Evolutionary conservation across 2,329 filamentous ascomycete species (phyloP).

Genomic region (Diaporthe sp.): DNA sequence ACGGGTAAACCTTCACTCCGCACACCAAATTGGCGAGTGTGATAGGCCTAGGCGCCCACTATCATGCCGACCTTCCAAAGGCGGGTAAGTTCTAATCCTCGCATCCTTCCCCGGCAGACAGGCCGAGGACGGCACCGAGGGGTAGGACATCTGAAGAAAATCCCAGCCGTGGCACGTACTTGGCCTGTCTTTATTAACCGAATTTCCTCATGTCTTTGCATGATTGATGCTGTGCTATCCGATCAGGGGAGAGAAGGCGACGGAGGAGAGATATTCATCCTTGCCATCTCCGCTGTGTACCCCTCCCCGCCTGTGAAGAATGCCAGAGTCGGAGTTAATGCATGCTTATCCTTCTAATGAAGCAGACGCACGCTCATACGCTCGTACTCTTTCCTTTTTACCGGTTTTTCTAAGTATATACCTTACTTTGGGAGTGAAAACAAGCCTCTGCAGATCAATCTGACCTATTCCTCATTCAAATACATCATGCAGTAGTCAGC

Average conservation of each 20-base stretch:
- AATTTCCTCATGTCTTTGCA: background rate
- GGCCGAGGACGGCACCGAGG: constrained; percentile 4
- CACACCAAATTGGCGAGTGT: background rate
- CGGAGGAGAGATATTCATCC: background rate
- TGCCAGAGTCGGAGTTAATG: too few relatives aligned
- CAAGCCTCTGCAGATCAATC: background rate
- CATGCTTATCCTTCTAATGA: background rate
- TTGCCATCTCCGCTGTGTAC: background rate
- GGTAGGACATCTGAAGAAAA: too few relatives aligned
- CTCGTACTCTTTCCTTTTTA: background rate
- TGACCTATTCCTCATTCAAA: background rate
- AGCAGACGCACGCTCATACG: background rate
- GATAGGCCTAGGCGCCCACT: background rate
- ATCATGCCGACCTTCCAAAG: constrained; percentile 13
- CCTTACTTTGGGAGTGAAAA: background rate
- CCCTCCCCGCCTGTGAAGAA: too few relatives aligned
- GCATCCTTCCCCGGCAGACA: background rate
- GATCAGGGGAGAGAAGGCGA: background rate
- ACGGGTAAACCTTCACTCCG: constrained; percentile 32
- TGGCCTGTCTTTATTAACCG: background rate
- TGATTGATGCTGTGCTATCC: background rate
- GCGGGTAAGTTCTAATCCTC: constrained; percentile 8
- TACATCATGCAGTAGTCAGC: constrained; percentile 3
- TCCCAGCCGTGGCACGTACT: background rate
- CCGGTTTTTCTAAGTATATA: background rate